Evolutionary conservation across 768 basidiomycete species (phyloP), one percentile per base, ranked within the genome.

Genomic region (Boletus sp.): DNA sequence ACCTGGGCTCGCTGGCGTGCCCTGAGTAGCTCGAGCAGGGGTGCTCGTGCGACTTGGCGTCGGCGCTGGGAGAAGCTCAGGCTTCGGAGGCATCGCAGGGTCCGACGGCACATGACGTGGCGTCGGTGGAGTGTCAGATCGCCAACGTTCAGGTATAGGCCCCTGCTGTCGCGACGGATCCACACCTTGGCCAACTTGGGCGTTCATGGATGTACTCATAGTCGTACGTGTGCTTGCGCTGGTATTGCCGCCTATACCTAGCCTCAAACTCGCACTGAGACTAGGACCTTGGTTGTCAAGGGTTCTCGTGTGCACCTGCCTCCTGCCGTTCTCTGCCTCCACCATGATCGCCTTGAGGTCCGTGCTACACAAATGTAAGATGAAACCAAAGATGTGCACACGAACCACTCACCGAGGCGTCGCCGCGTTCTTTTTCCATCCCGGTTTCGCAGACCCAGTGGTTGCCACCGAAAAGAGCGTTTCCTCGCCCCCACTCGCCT

Each of bases 261-360:
- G 37, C 37, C 17, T 37, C 14, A 7, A 11, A 15, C 47, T 42
- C 5, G 28, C 37, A 18, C 24, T 8, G 2, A 14, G 30, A 42
- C 39, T 18, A 15, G 56, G 28, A 24, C 54, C 48, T 40, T n/a
- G 55, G 10, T 37, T 17, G 49, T 64, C 47, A 5, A 53, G 18
- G 18, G 49, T 14, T 18, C 33, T 40, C 35, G 36, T 20, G 33
- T 59, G 37, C 33, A 49, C 55, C 18, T 57, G 55, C 15, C 50
- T 64, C 53, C 63, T 71, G 32, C 57, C 69, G 15, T 65, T 73
- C 47, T 79, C 84, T 1, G 87, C 81, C 70, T 94, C 94, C 0
- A 88, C 90, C 83, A 98, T 92, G 55, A 98, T 83, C 15, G 82
- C 73, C 64, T 88, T 89, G 82, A 98, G 87, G 67, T 96, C 91